phyloP scores from a whole-genome alignment of 371 early-diverging fungal species.

The Apophysomyces trapeziformis region DNA sequence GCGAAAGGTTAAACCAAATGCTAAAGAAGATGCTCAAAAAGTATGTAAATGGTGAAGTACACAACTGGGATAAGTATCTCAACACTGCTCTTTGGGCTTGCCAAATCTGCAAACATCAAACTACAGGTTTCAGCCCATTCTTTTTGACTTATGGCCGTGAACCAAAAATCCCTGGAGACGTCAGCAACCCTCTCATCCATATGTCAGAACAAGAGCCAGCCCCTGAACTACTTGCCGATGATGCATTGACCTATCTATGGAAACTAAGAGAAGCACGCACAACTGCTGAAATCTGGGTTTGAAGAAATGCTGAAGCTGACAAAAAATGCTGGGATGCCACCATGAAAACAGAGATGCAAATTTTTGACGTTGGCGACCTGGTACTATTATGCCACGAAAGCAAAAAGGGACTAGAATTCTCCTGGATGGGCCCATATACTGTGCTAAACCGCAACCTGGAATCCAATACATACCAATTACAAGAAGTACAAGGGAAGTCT shows the following conservation, averaged over 20 bases:
- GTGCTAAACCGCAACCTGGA: background rate
- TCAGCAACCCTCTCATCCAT: background rate
- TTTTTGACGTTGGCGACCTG: slow-evolving; percentile 16
- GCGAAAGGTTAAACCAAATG: slow-evolving; percentile 19
- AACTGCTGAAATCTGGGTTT: slow-evolving; percentile 17
- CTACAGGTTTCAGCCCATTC: slow-evolving; percentile 12
- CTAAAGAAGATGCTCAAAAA: slow-evolving; percentile 23
- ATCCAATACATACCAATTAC: slow-evolving; percentile 14
- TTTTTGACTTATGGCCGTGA: slow-evolving; percentile 13
- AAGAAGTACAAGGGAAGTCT: too few species aligned
- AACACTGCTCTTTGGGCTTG: slow-evolving; percentile 17
- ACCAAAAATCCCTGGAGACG: slow-evolving; percentile 9
- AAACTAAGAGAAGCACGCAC: slow-evolving; percentile 17
- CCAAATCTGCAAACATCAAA: slow-evolving; percentile 6
- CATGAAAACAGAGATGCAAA: background rate
- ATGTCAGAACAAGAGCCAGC: too few species aligned
- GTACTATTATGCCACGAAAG: slow-evolving; percentile 20
- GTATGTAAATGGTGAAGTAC: slow-evolving; percentile 20
- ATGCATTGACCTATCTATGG: too few species aligned
- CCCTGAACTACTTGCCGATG: too few species aligned
- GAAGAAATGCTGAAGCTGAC: slow-evolving; percentile 17
- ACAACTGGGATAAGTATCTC: slow-evolving; percentile 19
- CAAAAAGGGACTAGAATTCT: slow-evolving; percentile 12
- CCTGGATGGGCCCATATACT: slow-evolving; percentile 18
- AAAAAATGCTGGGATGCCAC: slow-evolving; percentile 27